Base-by-base conservation (phyloP, 116 monocot genomes). In the Iris pallida region DNA sequence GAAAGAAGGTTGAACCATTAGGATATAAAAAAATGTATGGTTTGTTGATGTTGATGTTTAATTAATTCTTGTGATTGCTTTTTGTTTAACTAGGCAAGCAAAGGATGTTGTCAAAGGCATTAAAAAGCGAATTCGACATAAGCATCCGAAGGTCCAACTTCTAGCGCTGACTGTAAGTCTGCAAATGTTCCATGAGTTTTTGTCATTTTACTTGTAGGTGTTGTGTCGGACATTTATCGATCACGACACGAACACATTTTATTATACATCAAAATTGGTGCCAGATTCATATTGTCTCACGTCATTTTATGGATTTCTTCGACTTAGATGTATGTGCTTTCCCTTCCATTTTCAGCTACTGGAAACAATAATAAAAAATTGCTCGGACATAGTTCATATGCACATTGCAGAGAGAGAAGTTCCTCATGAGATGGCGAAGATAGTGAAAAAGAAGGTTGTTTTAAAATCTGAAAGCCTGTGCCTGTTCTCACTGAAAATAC, bases 371-470 rank as follows among this genome's bases (percentile, higher is more conserved):
- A 71, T 81, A 3, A 84, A 82, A 68, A 88, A 81, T 61, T 88
- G 88, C 42, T 73, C 81, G 8, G 84, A 88, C 45, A 68, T 81
- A 45, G 71, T 88, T 47, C 88, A 84, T 64, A 73, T 73, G 81
- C 81, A 79, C 61, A 61, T 88, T 44, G 88, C 79, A 18, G 84
- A 88, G 14, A 84, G 42, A 63, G 81, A 73, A 47, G 18, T 88
- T n/a, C 81, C 81, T 53, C 81, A 74, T 69, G 66, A 63, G 58
- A 79, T 88, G 88, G 84, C 65, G 64, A 88, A 84, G 51, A 76
- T 88, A 55, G 84, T 65, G 40, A 88, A 81, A 81, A 88, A 88
- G 68, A 84, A 84, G 84, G 88, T 84, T 30, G 30, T 30, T 30
- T 30, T 30, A 30, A 30, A 30, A 30, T 30, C 30, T 30, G 30